Percentiles rank a stretch among this genome's conserved stretches.
phyloP scores from a whole-genome alignment of 2,329 filamentous ascomycete species.

The Colletotrichum liriopes region DNA sequence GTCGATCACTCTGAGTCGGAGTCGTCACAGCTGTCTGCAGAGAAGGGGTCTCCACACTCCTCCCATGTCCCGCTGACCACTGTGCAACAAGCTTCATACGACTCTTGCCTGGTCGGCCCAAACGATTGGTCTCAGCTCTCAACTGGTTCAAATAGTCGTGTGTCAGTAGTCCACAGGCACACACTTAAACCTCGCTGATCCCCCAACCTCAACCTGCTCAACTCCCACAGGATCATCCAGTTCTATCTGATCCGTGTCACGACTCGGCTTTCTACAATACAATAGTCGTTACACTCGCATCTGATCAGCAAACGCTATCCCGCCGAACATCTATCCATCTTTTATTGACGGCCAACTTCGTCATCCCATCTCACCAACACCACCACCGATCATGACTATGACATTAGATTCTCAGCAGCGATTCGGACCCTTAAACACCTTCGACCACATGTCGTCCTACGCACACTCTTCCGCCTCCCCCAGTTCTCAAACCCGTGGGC shows the following conservation, averaged over 20 bases:
- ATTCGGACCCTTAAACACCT: conserved; percentile 80
- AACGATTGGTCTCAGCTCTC: conserved; percentile 57
- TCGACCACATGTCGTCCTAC: conserved; percentile 84
- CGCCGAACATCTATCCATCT: conserved; percentile 44
- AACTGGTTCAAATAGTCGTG: conserved; percentile 48
- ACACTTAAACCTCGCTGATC: conserved; percentile 68
- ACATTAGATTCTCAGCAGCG: conserved; percentile 90
- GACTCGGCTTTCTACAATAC: conserved; percentile 60
- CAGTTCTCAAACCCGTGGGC: conserved; percentile 95
- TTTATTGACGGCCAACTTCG: conserved; percentile 41
- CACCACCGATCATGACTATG: conserved; percentile 84
- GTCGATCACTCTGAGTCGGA: conserved; percentile 69
- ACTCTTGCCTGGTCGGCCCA: conserved; percentile 54
- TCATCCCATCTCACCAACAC: conserved; percentile 39
- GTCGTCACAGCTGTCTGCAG: conserved; percentile 64
- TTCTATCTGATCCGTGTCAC: conserved; percentile 53
- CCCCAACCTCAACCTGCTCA: conserved; percentile 55
- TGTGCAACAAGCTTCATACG: conserved; percentile 61
- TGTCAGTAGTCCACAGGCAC: conserved; percentile 44
- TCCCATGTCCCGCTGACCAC: conserved; percentile 58
- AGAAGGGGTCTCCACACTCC: conserved; percentile 54
- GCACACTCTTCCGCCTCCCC: conserved; percentile 67
- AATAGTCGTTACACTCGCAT: conserved; percentile 62
- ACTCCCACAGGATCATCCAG: conserved; percentile 51
- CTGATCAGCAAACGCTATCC: conserved; percentile 64